phyloP scores from a whole-genome alignment of 768 basidiomycete genomes.

The Fomitopsis serialis region DNA sequence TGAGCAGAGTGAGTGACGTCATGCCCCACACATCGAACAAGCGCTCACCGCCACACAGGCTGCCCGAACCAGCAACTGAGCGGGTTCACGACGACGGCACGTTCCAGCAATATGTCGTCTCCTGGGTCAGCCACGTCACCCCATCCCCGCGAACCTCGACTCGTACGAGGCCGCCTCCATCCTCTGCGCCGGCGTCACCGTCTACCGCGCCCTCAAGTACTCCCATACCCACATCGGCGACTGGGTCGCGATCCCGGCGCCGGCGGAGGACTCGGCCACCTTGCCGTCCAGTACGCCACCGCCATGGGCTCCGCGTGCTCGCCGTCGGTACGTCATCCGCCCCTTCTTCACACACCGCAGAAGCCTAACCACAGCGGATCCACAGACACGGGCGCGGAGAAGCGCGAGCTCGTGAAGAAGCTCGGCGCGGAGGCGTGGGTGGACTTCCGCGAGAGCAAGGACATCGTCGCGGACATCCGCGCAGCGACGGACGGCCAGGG shows the following conservation, averaged over 20 bases:
- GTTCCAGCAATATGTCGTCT: constrained; percentile 70
- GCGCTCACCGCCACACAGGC: constrained; percentile 28
- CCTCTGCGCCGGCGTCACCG: constrained; percentile 80
- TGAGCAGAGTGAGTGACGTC: constrained; percentile 55
- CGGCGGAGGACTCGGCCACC: constrained; percentile 79
- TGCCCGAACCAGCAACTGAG: constrained; percentile 55
- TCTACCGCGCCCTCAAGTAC: constrained; percentile 82
- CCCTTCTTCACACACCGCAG: neutral
- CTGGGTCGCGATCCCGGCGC: constrained; percentile 73
- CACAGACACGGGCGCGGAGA: constrained; percentile 74
- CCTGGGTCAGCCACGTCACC: constrained; percentile 72
- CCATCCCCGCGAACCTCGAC: constrained; percentile 64
- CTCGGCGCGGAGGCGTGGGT: constrained; percentile 76
- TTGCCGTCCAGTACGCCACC: constrained; percentile 79
- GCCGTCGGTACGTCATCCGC: constrained; percentile 49
- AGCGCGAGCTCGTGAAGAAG: constrained; percentile 50
- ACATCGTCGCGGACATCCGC: constrained; percentile 62
- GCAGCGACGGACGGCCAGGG: constrained; percentile 61
- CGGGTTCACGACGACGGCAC: constrained; percentile 79
- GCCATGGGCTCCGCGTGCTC: constrained; percentile 76
- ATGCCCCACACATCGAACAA: neutral
- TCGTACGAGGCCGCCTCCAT: constrained; percentile 70
- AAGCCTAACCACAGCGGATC: neutral
- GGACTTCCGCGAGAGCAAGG: constrained; percentile 66
- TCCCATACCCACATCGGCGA: constrained; percentile 60